Base-by-base conservation (phyloP, 2,329 filamentous ascomycete genomes). In the Penicillium sp. region DNA sequence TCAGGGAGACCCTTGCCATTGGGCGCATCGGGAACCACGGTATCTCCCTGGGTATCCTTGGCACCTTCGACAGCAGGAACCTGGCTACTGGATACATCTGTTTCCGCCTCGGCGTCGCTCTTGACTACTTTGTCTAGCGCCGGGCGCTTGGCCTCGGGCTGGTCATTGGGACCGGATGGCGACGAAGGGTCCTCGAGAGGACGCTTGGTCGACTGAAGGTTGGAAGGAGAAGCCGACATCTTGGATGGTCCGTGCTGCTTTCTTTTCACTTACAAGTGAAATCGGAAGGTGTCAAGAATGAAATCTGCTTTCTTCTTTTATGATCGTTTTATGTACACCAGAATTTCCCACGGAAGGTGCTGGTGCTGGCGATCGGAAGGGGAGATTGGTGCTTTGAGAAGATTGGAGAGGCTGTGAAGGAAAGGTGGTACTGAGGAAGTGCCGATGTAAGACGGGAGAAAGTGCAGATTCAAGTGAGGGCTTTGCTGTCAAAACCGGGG, bases 151-250 rank as follows among this genome's bases (percentile, higher is more conserved):
- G 93, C 93, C 62, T 98, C 93, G 47, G 94, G 93, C 69, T 96
- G 90, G 64, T 97, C 93, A 67, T 82, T 88, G 34, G 86, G 85
- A 55, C 87, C 87, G 29, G 89, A 95, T 32, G 93, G 93, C 9
- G 93, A 98, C 17, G 93, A 97, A 10, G 91, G 87, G 67, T 97
- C 93, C 77, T 98, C 93, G 58, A 98, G 82, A 54, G 93, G 93
- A 65, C 93, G 89, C 81, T 98, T 98, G 56, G 73, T 69, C 55
- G 74, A 75, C 57, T 73, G 69, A 52, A 74, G 66, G 51, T 69
- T 74, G 53, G 70, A 73, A 49, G 73, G 73, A 57, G 72, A 88
- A 56, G 84, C 79, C 74, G 86, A 89, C 86, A 90, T 90, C 61
- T 70, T 80, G 72, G 72, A 64, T 61, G 53, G 12, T 38, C 53